Evolutionary conservation across 768 basidiomycete genomes (phyloP), one percentile per base, ranked within the genome.

Genomic region (Podaxis carcinomalis): DNA sequence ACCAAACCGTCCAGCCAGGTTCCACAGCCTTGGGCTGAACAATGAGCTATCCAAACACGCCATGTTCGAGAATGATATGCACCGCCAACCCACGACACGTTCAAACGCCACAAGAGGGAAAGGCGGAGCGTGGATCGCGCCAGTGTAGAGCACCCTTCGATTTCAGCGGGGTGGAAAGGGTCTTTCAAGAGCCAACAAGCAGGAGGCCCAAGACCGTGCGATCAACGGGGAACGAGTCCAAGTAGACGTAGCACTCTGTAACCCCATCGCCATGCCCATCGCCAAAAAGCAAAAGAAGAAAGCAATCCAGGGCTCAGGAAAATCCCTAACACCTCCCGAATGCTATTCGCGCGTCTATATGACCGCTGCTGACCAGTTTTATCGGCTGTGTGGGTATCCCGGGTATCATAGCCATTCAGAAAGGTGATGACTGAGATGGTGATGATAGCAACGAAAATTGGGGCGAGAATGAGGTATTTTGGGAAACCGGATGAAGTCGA

Each of bases 201-300:
- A 13, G 46, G 19, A 23, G 47, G 47, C 27, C 3, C 21, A 27
- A 13, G 19, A 13, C 27, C 25, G 19, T 25, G 11, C 10, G 25
- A 35, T 61, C 59, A 61, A 44, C 59, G 59, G 23, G 44, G 44
- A 16, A n/a, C 46, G 19, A 61, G 14, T 14, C 59, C 59, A 19
- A 49, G 32, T 13, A 61, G 19, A 16, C 35, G 46, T 28, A 61
- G 16, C 14, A 37, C 7, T 19, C 25, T 28, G n/a, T 37, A 53
- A 21, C 39, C 50, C 56, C 25, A 44, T 3, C 16, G 32, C 62
- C 52, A 57, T 5, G 28, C 37, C 44, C 35, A 47, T 10, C n/a
- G 28, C 59, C 51, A 50, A 19, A 51, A 58, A 3, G 37, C 32
- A 13, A 55, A 16, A 44, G 5, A 50, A 21, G 35, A 1, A 32